phyloP scores from a whole-genome alignment of 495 filamentous ascomycete species.

The Pyrenopolyporus hunteri region DNA sequence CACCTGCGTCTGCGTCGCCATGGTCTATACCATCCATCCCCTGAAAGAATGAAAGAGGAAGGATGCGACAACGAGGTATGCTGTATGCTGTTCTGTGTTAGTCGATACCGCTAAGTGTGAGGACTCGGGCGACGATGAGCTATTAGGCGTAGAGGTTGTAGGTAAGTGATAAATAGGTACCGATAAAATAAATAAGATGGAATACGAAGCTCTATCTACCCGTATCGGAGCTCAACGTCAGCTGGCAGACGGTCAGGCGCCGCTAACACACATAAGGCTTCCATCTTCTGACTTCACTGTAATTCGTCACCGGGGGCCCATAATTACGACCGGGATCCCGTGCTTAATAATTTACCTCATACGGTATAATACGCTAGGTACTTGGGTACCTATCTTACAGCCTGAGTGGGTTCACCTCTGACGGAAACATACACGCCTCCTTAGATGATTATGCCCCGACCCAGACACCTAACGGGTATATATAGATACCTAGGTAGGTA shows the following conservation, averaged over 20 bases:
- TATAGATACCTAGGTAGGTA: no score
- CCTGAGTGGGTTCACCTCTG: no score
- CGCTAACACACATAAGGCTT: conserved; percentile 13
- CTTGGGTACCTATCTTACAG: no score
- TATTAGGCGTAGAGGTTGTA: no score
- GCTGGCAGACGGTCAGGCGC: conserved; percentile 38
- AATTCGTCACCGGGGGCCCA: conserved; percentile 26
- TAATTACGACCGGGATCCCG: neutral
- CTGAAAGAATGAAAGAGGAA: conserved; percentile 34
- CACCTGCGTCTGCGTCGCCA: conserved; percentile 78
- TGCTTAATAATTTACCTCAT: conserved; percentile 8
- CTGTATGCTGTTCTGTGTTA: neutral
- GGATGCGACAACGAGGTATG: conserved; percentile 11
- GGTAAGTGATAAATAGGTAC: no score
- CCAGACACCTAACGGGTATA: no score
- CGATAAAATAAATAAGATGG: neutral
- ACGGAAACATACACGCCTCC: no score
- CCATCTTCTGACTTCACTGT: conserved; percentile 10
- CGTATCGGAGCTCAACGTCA: conserved; percentile 29
- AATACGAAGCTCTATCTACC: conserved; percentile 22
- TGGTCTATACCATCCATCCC: conserved; percentile 45
- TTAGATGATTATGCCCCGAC: no score
- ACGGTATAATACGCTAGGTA: no score
- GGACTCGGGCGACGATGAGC: conserved; percentile 1
- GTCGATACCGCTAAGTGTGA: neutral